phyloP scores from a whole-genome alignment of 2,329 filamentous ascomycete genomes.

The Pseudogymnoascus destructans region DNA sequence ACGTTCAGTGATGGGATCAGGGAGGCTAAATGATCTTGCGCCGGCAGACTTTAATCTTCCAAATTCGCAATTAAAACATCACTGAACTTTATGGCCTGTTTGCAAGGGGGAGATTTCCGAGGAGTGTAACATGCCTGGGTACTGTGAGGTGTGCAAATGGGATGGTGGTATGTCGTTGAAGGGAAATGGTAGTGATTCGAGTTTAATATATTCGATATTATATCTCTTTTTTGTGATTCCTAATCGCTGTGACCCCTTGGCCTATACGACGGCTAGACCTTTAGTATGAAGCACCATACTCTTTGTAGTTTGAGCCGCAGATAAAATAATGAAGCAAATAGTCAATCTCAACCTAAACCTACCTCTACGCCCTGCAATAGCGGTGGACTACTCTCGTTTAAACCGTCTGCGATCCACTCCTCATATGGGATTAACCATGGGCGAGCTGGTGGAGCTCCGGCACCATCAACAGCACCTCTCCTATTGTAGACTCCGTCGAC shows the following conservation, averaged over 20 bases:
- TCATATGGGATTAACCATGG: no score
- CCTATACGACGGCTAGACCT: background rate
- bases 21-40: conserved; percentile 9
- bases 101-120: background rate
- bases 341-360: no score
- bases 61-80: conserved; percentile 8
- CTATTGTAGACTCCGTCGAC: no score
- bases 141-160: conserved; percentile 7
- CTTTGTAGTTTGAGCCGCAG: background rate
- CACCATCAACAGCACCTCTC: no score
- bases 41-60: conserved; percentile 6
- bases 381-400: no score
- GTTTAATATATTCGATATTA: conserved; percentile 8
- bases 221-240: background rate
- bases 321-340: background rate
- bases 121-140: conserved; percentile 1
- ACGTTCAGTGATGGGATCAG: conserved; percentile 9
- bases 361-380: no score
- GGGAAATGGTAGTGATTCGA: background rate
- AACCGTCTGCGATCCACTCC: no score
- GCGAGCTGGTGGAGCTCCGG: no score
- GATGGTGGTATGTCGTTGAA: conserved; percentile 3
- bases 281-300: background rate
- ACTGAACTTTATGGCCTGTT: conserved; percentile 3
- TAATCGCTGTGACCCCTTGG: background rate